Evolutionary conservation across 208 protist species (phyloP).

Genomic region (Polymyxa betae): DNA sequence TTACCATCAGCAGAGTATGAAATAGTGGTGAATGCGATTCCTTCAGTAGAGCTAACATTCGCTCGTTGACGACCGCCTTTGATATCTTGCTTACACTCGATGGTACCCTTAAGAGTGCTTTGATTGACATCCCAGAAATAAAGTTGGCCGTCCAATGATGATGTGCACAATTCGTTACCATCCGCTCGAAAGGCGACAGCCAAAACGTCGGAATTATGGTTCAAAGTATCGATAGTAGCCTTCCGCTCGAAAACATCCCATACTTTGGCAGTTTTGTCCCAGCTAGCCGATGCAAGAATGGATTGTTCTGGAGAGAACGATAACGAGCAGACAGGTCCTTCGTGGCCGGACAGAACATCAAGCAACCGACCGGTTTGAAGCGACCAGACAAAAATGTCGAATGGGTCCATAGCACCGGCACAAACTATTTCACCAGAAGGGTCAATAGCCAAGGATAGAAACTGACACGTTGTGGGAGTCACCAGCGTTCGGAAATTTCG

Average conservation of each 20-base stretch:
- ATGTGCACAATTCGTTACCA: constrained; percentile 73
- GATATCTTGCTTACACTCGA: constrained; percentile 74
- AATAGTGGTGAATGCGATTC: constrained; percentile 66
- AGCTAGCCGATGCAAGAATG: constrained; percentile 47
- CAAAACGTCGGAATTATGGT: constrained; percentile 72
- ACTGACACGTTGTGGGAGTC: constrained; percentile 51
- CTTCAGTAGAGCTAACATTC: constrained; percentile 65
- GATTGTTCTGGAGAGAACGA: constrained; percentile 50
- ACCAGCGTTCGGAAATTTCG: constrained; percentile 58
- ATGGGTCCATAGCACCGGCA: constrained; percentile 55
- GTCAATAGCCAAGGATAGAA: constrained; percentile 53
- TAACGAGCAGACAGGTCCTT: constrained; percentile 61
- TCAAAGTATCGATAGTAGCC: constrained; percentile 66
- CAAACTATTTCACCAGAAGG: constrained; percentile 49
- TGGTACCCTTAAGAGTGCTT: constrained; percentile 65
- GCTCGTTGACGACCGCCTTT: constrained; percentile 66
- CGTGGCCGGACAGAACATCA: constrained; percentile 61
- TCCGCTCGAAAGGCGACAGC: constrained; percentile 73
- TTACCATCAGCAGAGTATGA: constrained; percentile 76
- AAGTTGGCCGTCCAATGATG: constrained; percentile 76
- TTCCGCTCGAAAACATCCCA: constrained; percentile 66
- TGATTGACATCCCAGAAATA: constrained; percentile 75
- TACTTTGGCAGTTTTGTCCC: constrained; percentile 62
- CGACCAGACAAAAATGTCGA: constrained; percentile 59
- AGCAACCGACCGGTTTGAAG: constrained; percentile 58